Conservation (phyloP, 192 early-diverging fungal species). For the Entomortierella lignicola region DNA sequence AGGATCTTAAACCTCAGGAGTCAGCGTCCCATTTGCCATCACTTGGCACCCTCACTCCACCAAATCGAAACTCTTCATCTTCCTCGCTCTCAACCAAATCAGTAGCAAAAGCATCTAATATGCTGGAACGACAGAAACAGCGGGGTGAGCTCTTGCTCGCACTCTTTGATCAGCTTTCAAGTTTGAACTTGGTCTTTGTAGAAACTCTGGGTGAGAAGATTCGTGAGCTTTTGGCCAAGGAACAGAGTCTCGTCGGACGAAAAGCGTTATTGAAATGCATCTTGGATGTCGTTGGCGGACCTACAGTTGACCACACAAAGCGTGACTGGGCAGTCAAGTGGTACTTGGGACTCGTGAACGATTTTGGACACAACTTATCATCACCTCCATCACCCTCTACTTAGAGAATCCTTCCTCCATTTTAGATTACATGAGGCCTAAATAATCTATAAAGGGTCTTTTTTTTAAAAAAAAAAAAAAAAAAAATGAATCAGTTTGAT, state of each 20-base stretch:
- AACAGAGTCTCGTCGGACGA: conserved; percentile 17
- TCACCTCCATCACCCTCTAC: neutral
- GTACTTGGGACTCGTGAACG: conserved; percentile 38
- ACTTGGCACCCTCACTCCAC: neutral
- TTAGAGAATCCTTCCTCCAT: too few relatives aligned
- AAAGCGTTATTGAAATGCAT: conserved; percentile 40
- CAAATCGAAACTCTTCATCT: neutral
- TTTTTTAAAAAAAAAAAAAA: neutral
- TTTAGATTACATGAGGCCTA: too few relatives aligned
- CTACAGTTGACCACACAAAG: conserved; percentile 47
- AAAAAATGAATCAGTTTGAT: too few relatives aligned
- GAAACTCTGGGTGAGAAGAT: conserved; percentile 51
- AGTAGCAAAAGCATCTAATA: too few relatives aligned
- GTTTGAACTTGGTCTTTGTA: conserved; percentile 55
- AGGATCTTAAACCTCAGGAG: too few relatives aligned
- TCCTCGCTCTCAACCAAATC: neutral
- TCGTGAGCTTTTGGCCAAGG: conserved; percentile 32
- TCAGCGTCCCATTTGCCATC: too few relatives aligned
- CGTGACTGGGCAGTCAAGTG: conserved; percentile 52
- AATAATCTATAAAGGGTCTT: too few relatives aligned
- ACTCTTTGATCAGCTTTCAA: conserved; percentile 53
- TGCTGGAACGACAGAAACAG: conserved; percentile 25
- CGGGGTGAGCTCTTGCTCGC: conserved; percentile 49
- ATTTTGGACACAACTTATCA: conserved; percentile 15
- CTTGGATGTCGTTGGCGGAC: conserved; percentile 45